phyloP scores from a whole-genome alignment of 163 green algal genomes.

The Scenedesmus sp. region DNA sequence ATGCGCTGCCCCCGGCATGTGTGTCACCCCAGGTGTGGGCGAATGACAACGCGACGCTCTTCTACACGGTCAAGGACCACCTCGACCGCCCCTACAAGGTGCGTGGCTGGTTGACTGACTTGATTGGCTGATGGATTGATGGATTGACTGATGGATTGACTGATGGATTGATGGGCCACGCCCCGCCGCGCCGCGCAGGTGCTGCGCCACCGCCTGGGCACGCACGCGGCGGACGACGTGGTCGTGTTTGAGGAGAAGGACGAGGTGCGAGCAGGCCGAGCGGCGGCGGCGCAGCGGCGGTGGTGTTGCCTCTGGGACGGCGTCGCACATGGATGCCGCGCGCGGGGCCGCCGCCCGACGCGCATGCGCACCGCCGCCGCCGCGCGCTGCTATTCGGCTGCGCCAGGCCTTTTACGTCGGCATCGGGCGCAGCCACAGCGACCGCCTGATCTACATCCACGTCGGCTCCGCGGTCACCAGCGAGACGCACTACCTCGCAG shows the following conservation, averaged over 20 bases:
- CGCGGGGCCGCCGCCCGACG: background rate
- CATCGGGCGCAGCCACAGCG: conserved; percentile 62
- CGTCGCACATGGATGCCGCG: too few relatives aligned
- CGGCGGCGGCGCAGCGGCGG: background rate
- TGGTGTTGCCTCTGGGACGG: too few relatives aligned
- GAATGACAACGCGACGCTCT: conserved; percentile 78
- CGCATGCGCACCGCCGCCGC: background rate
- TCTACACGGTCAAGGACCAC: conserved; percentile 86
- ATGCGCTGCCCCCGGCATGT: too few relatives aligned
- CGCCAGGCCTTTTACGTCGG: conserved; percentile 78
- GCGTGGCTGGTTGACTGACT: background rate
- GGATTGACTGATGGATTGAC: background rate
- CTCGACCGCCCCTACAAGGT: conserved; percentile 60
- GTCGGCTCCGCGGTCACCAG: conserved; percentile 79
- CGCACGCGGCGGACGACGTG: conserved; percentile 46
- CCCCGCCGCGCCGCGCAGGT: conserved; percentile 79
- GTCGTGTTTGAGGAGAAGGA: conserved; percentile 76
- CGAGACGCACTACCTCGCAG: conserved; percentile 70
- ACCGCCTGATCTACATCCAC: conserved; percentile 76
- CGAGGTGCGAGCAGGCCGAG: conserved; percentile 50
- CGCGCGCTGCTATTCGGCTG: conserved; percentile 48
- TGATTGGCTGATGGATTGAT: too few relatives aligned
- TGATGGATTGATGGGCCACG: conserved; percentile 40
- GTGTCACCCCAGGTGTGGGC: too few relatives aligned
- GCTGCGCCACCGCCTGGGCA: conserved; percentile 60